Conservation (phyloP, 2,329 filamentous ascomycete genomes). For the Thelonectria olida region DNA sequence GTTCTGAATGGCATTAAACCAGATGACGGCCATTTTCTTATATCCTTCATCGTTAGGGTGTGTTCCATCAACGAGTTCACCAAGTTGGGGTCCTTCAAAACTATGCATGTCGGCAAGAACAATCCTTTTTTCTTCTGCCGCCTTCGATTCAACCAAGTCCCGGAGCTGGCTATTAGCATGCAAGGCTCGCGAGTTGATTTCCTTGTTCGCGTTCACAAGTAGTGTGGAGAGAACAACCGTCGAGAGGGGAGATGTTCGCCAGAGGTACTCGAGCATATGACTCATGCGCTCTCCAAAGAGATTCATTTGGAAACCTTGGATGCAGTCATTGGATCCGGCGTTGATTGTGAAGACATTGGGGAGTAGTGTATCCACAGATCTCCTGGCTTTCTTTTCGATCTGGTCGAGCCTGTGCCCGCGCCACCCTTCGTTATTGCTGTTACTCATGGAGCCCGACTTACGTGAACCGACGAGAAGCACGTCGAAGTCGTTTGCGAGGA, state of each 20-base stretch:
- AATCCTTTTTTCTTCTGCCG: conserved; percentile 38
- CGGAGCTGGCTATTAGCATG: conserved; percentile 42
- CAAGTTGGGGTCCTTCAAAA: conserved; percentile 34
- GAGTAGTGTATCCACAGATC: conserved; percentile 37
- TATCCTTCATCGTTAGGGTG: conserved; percentile 49
- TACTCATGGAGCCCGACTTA: conserved; percentile 45
- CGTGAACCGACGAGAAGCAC: conserved; percentile 51
- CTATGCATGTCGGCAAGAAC: conserved; percentile 50
- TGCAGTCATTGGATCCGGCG: conserved; percentile 52
- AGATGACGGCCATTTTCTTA: conserved; percentile 47
- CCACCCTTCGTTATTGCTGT: conserved; percentile 51
- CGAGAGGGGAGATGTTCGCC: conserved; percentile 38
- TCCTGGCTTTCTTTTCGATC: conserved; percentile 43
- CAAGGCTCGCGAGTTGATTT: conserved; percentile 34
- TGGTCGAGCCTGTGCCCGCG: conserved; percentile 46
- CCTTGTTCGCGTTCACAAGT: conserved; percentile 38
- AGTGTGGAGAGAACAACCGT: conserved; percentile 44
- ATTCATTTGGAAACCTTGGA: conserved; percentile 42
- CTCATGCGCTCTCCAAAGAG: conserved; percentile 41
- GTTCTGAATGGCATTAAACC: conserved; percentile 42
- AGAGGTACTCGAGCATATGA: conserved; percentile 43
- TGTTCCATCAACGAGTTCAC: conserved; percentile 45
- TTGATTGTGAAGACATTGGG: conserved; percentile 52
- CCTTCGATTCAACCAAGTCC: conserved; percentile 35
- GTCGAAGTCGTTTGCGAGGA: conserved; percentile 41